These are phyloP conservation scores for Diaporthe sp. DNA, from an alignment of 2,329 filamentous ascomycete species.

Conservation along the genomic window DNA sequence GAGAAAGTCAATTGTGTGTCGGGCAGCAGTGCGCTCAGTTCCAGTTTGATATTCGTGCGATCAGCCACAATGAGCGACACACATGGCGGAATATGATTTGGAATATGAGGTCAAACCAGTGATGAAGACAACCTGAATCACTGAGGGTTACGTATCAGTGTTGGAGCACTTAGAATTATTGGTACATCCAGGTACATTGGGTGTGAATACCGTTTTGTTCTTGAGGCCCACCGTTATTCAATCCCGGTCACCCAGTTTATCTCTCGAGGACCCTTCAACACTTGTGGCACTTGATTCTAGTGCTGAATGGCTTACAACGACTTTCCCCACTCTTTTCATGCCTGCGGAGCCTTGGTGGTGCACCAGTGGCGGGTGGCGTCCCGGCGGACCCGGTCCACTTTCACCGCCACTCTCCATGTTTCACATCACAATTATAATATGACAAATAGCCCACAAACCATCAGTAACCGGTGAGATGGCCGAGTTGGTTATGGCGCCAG, in stretches of 20 bases:
- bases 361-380: not conserved
- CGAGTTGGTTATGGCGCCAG: slow-evolving; percentile 30
- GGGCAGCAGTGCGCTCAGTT: not conserved
- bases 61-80: not conserved
- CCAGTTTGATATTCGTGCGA: not conserved
- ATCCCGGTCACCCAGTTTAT: not conserved
- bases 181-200: no score
- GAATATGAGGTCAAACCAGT: not conserved
- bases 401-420: not conserved
- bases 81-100: not conserved
- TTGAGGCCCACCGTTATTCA: no score
- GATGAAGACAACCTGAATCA: no score
- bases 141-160: no score
- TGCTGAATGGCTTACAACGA: not conserved
- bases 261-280: not conserved
- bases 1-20: no score
- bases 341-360: not conserved
- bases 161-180: no score
- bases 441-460: not conserved
- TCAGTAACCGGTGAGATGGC: slow-evolving; percentile 7
- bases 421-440: not conserved
- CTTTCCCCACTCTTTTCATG: not conserved
- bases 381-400: not conserved
- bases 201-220: no score
- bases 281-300: not conserved